Evolutionary conservation across 2,329 filamentous ascomycete species (phyloP).

Genomic region (Arthrinium puccinioides): DNA sequence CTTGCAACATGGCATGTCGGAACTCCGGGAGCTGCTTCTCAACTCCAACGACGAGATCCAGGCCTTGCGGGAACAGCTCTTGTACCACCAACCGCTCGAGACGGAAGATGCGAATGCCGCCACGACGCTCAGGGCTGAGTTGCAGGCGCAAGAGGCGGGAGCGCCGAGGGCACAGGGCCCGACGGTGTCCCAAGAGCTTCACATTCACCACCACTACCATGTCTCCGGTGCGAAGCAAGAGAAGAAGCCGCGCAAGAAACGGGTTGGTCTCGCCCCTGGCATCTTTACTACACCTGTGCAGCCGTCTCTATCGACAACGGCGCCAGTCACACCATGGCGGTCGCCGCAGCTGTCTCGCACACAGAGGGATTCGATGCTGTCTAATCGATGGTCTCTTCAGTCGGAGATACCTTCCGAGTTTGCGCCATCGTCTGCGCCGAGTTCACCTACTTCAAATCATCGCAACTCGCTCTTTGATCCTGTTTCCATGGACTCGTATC

Average conservation of each 20-base stretch:
- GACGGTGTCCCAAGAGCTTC: conserved; percentile 63
- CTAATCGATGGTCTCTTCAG: conserved; percentile 58
- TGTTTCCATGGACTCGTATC: conserved; percentile 57
- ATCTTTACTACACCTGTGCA: conserved; percentile 50
- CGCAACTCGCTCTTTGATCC: conserved; percentile 75
- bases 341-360: conserved; percentile 32
- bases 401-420: conserved; percentile 57
- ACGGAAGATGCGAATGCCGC: conserved; percentile 30
- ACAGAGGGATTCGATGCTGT: conserved; percentile 38
- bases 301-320: conserved; percentile 32
- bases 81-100: conserved; percentile 65
- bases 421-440: conserved; percentile 65
- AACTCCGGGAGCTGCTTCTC: conserved; percentile 82
- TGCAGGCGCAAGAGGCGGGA: conserved; percentile 45
- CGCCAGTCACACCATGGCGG: conserved; percentile 29
- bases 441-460: conserved; percentile 71
- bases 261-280: conserved; percentile 53
- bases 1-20: conserved; percentile 83
- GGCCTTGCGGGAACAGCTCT: conserved; percentile 71
- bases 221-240: conserved; percentile 54
- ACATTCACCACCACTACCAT: conserved; percentile 94
- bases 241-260: conserved; percentile 65
- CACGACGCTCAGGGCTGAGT: conserved; percentile 63
- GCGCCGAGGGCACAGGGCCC: conserved; percentile 23
- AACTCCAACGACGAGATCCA: conserved; percentile 94